Evolutionary conservation across 352 stramenopile species (phyloP).

Genomic region (Globisporangium nodosum): DNA sequence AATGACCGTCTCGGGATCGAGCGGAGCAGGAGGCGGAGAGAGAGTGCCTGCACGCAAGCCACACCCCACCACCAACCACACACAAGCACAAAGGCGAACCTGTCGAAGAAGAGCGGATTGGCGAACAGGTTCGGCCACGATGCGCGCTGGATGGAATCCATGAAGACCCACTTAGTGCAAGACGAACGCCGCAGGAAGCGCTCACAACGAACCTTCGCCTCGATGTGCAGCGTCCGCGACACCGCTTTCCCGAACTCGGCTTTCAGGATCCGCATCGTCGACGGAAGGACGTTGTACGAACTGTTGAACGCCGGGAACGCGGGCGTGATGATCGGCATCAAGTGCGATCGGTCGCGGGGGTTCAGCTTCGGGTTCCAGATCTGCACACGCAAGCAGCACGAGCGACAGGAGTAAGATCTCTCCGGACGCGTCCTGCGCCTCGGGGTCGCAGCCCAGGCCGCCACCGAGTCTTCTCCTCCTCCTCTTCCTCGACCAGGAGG

Average conservation of each 20-base stretch:
- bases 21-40: too few species aligned
- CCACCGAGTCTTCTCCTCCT: too few species aligned
- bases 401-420: background rate
- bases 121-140: conserved; percentile 80
- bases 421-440: background rate
- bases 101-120: conserved; percentile 66
- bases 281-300: conserved; percentile 94
- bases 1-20: background rate
- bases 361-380: conserved; percentile 89
- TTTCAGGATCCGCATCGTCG: conserved; percentile 90
- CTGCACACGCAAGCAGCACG: conserved; percentile 17
- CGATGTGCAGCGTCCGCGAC: conserved; percentile 67
- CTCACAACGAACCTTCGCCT: conserved; percentile 54
- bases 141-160: conserved; percentile 32
- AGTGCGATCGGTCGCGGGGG: conserved; percentile 82
- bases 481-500: too few species aligned
- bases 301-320: conserved; percentile 98
- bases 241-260: conserved; percentile 79
- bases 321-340: conserved; percentile 99
- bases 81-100: conserved; percentile 22
- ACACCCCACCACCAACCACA: background rate
- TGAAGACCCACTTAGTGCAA: too few species aligned
- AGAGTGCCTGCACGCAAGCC: too few species aligned
- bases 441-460: too few species aligned
- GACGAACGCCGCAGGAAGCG: too few species aligned